These are phyloP conservation scores for Termitomyces sp. DNA, from an alignment of 768 basidiomycete genomes.

Conservation along the genomic window DNA sequence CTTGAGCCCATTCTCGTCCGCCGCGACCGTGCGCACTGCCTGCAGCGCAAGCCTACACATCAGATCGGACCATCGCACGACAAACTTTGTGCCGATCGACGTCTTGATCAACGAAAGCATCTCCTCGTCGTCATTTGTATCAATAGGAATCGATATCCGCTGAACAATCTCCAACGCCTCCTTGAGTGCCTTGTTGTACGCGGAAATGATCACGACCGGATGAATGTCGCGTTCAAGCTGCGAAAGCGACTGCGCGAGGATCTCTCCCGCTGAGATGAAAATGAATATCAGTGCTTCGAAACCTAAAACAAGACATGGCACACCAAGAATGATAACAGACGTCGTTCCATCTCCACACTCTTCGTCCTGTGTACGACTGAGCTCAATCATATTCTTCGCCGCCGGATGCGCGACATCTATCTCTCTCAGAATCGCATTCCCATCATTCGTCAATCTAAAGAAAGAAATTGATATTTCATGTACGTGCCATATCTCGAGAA, in stretches of 20 bases:
- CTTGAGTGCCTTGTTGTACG: conserved; percentile 94
- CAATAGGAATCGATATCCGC: conserved; percentile 84
- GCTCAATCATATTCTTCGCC: conserved; percentile 99
- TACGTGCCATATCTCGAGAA: no score
- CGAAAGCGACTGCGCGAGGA: conserved; percentile 89
- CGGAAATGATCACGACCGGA: conserved; percentile 97
- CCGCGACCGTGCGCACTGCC: conserved; percentile 85
- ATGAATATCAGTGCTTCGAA: background rate
- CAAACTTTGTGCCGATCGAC: conserved; percentile 98
- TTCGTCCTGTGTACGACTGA: conserved; percentile 96
- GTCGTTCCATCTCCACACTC: conserved; percentile 99
- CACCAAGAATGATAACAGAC: conserved; percentile 95
- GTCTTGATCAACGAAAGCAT: conserved; percentile 98
- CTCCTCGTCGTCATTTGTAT: conserved; percentile 76
- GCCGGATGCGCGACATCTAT: conserved; percentile 99
- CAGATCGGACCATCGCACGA: conserved; percentile 91
- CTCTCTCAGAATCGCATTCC: conserved; percentile 97
- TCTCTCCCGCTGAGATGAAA: conserved; percentile 69
- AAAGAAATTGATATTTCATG: background rate
- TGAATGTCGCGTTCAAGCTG: conserved; percentile 97
- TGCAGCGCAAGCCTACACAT: conserved; percentile 95
- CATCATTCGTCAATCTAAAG: conserved; percentile 88
- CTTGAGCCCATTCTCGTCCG: conserved; percentile 69
- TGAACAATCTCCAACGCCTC: conserved; percentile 88
- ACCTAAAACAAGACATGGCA: conserved; percentile 12